Evolutionary conservation across 2,329 filamentous ascomycete species (phyloP), one percentile per base, ranked within the genome.

Genomic region (Penicillium brevicompactum): DNA sequence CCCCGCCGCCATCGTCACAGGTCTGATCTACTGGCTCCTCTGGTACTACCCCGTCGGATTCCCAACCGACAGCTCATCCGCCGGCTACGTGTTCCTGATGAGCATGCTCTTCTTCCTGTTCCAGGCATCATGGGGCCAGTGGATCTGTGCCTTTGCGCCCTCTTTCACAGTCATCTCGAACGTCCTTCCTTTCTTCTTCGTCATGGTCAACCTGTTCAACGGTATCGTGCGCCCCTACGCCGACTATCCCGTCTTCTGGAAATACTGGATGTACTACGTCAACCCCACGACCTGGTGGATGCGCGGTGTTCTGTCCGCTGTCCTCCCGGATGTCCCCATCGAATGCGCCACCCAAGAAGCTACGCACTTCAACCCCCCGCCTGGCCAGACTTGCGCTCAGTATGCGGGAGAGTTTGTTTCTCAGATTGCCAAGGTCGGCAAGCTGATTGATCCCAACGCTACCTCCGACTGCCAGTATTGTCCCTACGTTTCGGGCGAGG

Each of bases 141-240:
- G 89, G 89, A 91, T 94, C 63, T 89, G 87, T 59, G 90, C 91
- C 0, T 92, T 92, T 71, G 88, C 90, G 0, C 89, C 90, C 0
- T 87, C 81, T 40, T 91, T 91, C 74, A 90, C 88, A 0, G 88
- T 91, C 59, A 91, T 92, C 61, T 85, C 85, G 42, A 91, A 92
- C 67, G 72, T 87, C 21, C 77, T 91, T 5, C 89, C 89, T 1
- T 91, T 92, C 78, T 91, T 92, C 81, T 89, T 92, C 76, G 85
- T 92, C 70, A 86, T 90, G 78, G 87, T 90, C 66, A 82, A 81
- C 40, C 74, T 90, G 22, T 92, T 92, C 80, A 92, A 91, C 76
- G 90, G 90, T 61, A 85, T 92, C 18, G 83, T 92, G 9, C 82
- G 87, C 2, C 85, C 89, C 0, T 92, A 90, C 70, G 63, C 73